A percentile compares a stretch with the other conserved stretches of the same genome.
phyloP scores from a whole-genome alignment of 306 rosid species.

The Vachellia collinsii region DNA sequence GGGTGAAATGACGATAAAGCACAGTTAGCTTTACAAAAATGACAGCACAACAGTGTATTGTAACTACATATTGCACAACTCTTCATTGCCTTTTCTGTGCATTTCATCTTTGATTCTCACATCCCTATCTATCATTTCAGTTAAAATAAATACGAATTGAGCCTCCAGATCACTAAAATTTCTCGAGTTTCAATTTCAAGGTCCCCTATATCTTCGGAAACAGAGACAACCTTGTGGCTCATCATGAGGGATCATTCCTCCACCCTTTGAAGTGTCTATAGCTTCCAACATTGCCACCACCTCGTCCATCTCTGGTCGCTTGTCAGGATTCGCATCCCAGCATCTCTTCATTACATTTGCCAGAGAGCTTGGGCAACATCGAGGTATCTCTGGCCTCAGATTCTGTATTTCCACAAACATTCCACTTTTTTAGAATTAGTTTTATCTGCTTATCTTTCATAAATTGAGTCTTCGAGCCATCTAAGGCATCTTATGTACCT shows the following conservation, averaged over 20 bases:
- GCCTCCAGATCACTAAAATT: conserved; percentile 36
- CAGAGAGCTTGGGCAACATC: conserved; percentile 97
- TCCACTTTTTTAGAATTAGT: not conserved
- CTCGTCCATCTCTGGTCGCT: conserved; percentile 97
- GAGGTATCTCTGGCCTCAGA: conserved; percentile 95
- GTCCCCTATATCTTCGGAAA: conserved; percentile 85
- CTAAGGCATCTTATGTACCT: conserved; percentile 53
- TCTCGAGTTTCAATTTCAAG: conserved; percentile 57
- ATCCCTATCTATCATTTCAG: conserved; percentile 47
- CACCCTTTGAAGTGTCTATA: conserved; percentile 92
- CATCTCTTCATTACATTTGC: conserved; percentile 99
- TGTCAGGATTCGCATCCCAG: conserved; percentile 98
- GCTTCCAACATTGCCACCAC: conserved; percentile 91
- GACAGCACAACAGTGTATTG: conserved; percentile 52
- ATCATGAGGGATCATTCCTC: conserved; percentile 95
- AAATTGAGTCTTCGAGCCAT: conserved; percentile 1
- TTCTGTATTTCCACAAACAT: conserved; percentile 64
- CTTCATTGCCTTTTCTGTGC: conserved; percentile 50
- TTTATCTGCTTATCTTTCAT: not conserved
- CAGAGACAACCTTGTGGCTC: conserved; percentile 89
- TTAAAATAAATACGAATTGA: conserved; percentile 56
- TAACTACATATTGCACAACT: conserved; percentile 51
- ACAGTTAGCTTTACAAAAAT: conserved; percentile 71
- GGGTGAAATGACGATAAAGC: conserved; percentile 45
- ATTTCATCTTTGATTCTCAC: conserved; percentile 47